Conservation (phyloP, 805 yeast genomes). For the Barnettozyma botsteinii region DNA sequence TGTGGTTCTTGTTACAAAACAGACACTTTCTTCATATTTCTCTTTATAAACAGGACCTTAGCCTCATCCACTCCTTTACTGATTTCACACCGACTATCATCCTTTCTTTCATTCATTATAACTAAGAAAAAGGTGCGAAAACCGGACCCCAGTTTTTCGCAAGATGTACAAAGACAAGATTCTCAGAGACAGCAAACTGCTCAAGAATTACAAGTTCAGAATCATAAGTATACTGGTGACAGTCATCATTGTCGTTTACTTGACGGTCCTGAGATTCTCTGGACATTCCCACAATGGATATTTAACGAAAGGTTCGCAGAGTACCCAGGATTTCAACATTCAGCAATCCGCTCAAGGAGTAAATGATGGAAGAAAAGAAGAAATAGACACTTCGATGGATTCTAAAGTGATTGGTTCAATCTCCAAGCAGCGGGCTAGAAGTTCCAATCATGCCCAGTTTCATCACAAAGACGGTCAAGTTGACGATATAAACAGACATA, state of each 20-base stretch:
- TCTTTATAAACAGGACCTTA: too few relatives aligned
- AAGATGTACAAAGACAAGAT: slow-evolving; percentile 1
- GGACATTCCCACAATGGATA: background rate
- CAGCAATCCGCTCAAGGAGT: background rate
- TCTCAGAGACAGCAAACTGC: background rate
- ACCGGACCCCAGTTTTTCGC: too few relatives aligned
- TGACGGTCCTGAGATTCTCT: background rate
- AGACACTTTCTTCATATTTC: background rate
- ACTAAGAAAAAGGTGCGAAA: too few relatives aligned
- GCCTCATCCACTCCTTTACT: too few relatives aligned
- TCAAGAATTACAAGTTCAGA: background rate
- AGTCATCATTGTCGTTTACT: background rate
- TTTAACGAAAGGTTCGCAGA: too few relatives aligned
- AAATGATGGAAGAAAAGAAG: slow-evolving; percentile 4
- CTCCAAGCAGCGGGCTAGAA: background rate
- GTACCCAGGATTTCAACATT: too few relatives aligned
- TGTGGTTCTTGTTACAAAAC: background rate
- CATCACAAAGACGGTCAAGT: background rate
- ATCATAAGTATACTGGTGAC: background rate
- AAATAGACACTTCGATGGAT: slow-evolving; percentile 15
- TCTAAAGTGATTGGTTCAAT: slow-evolving; percentile 16
- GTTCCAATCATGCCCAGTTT: slow-evolving; percentile 1
- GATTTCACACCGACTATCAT: background rate
- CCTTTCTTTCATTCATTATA: too few relatives aligned
- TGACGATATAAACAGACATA: slow-evolving; percentile 2